Base-by-base conservation (phyloP, 352 stramenopile species). In the Globisporangium emineosum region DNA sequence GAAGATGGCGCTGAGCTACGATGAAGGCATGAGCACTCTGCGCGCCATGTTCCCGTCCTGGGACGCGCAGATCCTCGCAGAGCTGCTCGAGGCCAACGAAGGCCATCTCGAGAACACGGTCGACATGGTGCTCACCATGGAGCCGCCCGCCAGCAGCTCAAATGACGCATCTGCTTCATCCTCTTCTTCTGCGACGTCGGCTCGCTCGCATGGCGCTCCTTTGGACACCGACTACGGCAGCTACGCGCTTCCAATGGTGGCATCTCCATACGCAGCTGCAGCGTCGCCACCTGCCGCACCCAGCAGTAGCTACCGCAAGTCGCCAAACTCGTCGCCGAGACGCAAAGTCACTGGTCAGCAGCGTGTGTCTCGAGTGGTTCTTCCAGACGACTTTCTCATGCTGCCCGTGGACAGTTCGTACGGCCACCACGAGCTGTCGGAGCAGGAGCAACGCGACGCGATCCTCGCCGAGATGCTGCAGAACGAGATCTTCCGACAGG, bases 391-490 rank as follows among this genome's bases (percentile, higher is more conserved):
- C 66, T 93, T 95, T 47, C 65, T 95, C 43, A 70, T 77, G 7
- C 62, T 95, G 47, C 83, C 86, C 3, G 57, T 55, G 2, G 71
- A 79, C 25, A 67, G 56, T 9, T 32, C 43, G 8, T 58, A 64
- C 45, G 60, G 43, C 29, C 32, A 51, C 35, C 60, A 61, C 23
- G 55, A 64, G 45, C 51, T 88, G 68, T 82, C 76, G 8, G 83
- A 88, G 25, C 86, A 93, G 64, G 84, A 92, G 55, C 72, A 86
- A 42, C 78, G 81, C 45, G 84, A 94, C 60, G 81, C 81, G 1
- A 72, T 83, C 37, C 62, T 95, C 42, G 86, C 86, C 8, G 78
- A 79, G 21, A 95, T 93, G 86, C 54, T 95, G 50, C 86, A 95
- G 65, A 86, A 92, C 56, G 83, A 93, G 69, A 85, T 93, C 63